Evolutionary conservation across 495 filamentous ascomycete species (phyloP).

Genomic region (Tetracladium marchalianum): DNA sequence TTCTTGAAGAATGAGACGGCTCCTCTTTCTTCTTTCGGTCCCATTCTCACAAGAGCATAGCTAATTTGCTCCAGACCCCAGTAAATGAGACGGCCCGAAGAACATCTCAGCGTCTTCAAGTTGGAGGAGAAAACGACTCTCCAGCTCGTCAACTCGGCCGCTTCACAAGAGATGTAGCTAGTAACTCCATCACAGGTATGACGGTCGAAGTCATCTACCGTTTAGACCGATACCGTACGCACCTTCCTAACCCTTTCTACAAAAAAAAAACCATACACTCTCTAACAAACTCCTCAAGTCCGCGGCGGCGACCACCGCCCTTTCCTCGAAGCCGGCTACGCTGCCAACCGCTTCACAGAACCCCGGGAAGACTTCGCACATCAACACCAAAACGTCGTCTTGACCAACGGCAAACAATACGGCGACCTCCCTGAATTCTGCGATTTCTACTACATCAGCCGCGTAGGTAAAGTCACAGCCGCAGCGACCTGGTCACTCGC

Average conservation of each 20-base stretch:
- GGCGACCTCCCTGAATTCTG: constrained; percentile 42
- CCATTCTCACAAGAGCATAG: too few relatives aligned
- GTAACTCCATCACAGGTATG: constrained; percentile 34
- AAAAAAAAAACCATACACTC: too few relatives aligned
- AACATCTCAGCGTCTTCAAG: constrained; percentile 25
- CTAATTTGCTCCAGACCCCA: not conserved
- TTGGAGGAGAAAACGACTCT: constrained; percentile 44
- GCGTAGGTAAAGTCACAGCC: constrained; percentile 40
- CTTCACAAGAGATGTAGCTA: constrained; percentile 40
- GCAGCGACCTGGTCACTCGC: constrained; percentile 39
- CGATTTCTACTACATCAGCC: constrained; percentile 39
- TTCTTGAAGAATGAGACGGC: too few relatives aligned
- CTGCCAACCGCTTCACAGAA: constrained; percentile 43
- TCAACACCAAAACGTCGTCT: constrained; percentile 42
- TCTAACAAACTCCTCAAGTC: constrained; percentile 5
- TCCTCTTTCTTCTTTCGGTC: too few relatives aligned
- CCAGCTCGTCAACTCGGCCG: constrained; percentile 42
- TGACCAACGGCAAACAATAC: constrained; percentile 35
- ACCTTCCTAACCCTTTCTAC: too few relatives aligned
- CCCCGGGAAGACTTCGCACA: constrained; percentile 41
- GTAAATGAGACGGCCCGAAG: constrained; percentile 24
- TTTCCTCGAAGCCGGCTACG: constrained; percentile 39
- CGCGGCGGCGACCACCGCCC: constrained; percentile 42
- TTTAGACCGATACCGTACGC: constrained; percentile 32
- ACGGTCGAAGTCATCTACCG: constrained; percentile 37